These are phyloP conservation scores for Parietichytrium sp. DNA, from an alignment of 108 stramenopile genomes.

Conservation along the genomic window DNA sequence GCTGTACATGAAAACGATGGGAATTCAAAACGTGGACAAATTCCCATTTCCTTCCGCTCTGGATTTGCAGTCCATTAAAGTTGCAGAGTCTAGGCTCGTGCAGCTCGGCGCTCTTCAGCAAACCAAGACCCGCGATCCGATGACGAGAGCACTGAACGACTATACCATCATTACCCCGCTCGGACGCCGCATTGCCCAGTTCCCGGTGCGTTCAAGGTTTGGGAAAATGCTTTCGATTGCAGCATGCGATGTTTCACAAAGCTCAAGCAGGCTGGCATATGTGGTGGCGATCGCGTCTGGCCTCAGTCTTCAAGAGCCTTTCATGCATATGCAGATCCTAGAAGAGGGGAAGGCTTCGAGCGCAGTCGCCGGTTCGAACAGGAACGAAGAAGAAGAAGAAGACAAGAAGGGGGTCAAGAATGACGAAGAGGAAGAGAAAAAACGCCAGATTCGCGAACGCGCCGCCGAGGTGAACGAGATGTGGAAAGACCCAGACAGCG, in stretches of 20 bases:
- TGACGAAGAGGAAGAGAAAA: neutral
- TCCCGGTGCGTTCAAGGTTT: conserved; percentile 28
- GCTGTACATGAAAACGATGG: conserved; percentile 81
- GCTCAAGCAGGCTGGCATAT: neutral
- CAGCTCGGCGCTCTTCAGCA: conserved; percentile 70
- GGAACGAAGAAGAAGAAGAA: conserved; percentile 39
- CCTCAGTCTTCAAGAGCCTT: neutral
- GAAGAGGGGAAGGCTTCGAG: neutral
- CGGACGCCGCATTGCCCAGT: conserved; percentile 1
- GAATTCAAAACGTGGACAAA: conserved; percentile 65
- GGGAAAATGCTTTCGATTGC: conserved; percentile 42
- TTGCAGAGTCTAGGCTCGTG: conserved; percentile 71
- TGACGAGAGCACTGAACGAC: no score
- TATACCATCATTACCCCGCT: conserved; percentile 11
- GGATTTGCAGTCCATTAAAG: conserved; percentile 63
- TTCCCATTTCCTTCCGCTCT: conserved; percentile 83
- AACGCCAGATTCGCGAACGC: neutral
- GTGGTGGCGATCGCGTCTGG: neutral
- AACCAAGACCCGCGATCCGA: neutral
- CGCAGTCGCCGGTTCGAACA: neutral
- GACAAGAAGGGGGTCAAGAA: conserved; percentile 45
- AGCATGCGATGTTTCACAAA: neutral
- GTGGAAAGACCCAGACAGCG: neutral
- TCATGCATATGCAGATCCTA: neutral
- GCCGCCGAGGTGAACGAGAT: neutral